Base-by-base conservation (phyloP, 192 early-diverging fungal species). In the Coemansia guatemalensis region DNA sequence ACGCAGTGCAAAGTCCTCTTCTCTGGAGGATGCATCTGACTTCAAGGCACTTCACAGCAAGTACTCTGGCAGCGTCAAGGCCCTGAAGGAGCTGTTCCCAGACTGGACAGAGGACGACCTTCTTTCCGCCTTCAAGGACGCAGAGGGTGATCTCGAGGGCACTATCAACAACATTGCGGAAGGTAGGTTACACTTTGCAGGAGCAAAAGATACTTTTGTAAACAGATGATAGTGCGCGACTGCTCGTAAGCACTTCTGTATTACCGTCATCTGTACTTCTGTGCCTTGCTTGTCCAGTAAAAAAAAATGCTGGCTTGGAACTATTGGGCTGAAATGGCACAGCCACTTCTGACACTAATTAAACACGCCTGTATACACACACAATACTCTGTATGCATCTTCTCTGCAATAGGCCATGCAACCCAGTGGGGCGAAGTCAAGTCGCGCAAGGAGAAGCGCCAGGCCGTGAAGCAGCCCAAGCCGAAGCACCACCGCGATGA, bases 81-180 rank as follows among this genome's bases (percentile, higher is more conserved):
- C 81, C 52, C 69, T 93, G 53, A 76, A 81, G 53, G 90, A 90
- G 70, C 68, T 93, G 56, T 91, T 90, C 69, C 78, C 87, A 33
- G 87, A 88, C 52, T 98, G 94, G 94, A 82, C 89, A 65, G 91
- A 95, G 65, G 88, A 86, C 65, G 96, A 98, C 78, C 83, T 98
- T 60, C 69, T 95, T 48, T 89, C 84, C 44, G 86, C 86, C 23
- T 78, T 97, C 60, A 88, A 93, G 71, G 96, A 98, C 65, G 88
- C 89, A 50, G 66, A 86, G 48, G 95, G 95, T 23, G 93, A 98
- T 69, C 71, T 96, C 41, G 90, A 95, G 30, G 62, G 85, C 23
- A 88, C 93, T 51, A 87, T 90, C 80, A 79, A 63, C 53, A 83
- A 93, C 57, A 97, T 98, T 63, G 83, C 82, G 56, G 92, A 96